phyloP scores from a whole-genome alignment of 2,329 filamentous ascomycete species.

The Aspergillus sp. region DNA sequence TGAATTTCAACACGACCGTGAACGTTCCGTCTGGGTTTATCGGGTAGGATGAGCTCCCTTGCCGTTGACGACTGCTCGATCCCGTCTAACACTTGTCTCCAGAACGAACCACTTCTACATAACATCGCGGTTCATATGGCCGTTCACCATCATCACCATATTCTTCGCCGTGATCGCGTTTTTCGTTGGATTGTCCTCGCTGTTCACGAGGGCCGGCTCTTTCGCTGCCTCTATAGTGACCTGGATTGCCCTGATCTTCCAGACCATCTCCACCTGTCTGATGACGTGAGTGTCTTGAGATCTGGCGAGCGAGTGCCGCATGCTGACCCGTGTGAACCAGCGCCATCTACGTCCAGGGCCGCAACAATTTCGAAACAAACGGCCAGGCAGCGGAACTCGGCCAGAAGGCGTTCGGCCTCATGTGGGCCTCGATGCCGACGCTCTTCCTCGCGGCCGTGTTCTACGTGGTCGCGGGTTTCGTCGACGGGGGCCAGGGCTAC shows the following conservation, averaged over 20 bases:
- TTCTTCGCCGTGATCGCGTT: constrained; percentile 55
- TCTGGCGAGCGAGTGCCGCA: too few species aligned
- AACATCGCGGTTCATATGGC: constrained; percentile 85
- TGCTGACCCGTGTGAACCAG: too few species aligned
- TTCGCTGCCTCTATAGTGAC: constrained; percentile 45
- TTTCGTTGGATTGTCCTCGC: constrained; percentile 37
- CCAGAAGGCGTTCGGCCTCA: constrained; percentile 51
- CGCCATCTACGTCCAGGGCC: constrained; percentile 50
- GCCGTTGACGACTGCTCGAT: constrained; percentile 4
- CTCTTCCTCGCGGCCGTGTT: constrained; percentile 48
- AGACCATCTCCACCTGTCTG: constrained; percentile 46
- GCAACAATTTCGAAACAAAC: constrained; percentile 45
- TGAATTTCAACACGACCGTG: constrained; percentile 50
- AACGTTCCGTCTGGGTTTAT: constrained; percentile 48
- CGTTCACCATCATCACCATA: constrained; percentile 76
- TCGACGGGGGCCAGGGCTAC: constrained; percentile 26
- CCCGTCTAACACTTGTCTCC: constrained; percentile 3
- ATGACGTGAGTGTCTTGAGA: constrained; percentile 53
- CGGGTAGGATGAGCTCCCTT: constrained; percentile 31
- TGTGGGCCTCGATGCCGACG: constrained; percentile 49
- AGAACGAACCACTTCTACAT: constrained; percentile 63
- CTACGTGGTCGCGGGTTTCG: constrained; percentile 44
- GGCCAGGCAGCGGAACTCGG: constrained; percentile 44
- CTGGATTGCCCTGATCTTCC: constrained; percentile 49
- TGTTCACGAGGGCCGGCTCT: constrained; percentile 45